Conservation (phyloP, 2,329 filamentous ascomycete genomes). For the Endothia cerciana region DNA sequence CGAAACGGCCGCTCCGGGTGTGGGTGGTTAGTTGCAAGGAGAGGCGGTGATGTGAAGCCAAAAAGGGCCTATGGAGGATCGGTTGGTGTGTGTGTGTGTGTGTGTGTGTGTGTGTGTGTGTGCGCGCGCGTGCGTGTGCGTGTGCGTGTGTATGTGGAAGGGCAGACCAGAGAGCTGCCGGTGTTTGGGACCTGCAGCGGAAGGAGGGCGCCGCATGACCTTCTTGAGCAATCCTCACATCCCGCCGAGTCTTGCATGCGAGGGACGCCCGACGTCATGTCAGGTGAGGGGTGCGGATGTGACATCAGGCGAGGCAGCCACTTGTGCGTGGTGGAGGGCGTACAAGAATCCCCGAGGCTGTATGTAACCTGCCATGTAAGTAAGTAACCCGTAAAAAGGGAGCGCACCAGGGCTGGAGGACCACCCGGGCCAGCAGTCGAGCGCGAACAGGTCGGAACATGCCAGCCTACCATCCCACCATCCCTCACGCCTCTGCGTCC, state of each 20-base stretch:
- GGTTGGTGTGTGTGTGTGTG: too few relatives aligned
- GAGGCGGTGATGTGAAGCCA: background rate
- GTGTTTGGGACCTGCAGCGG: conserved; percentile 2
- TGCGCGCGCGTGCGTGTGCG: too few relatives aligned
- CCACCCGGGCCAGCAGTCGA: too few relatives aligned
- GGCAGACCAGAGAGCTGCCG: background rate
- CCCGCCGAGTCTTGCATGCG: background rate
- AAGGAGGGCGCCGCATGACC: background rate
- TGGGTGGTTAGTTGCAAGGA: background rate
- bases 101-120: too few relatives aligned
- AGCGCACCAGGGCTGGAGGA: background rate
- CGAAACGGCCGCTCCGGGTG: conserved; percentile 1
- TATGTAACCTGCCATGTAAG: too few relatives aligned
- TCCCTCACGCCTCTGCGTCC: background rate
- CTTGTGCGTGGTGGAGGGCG: too few relatives aligned
- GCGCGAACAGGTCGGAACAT: too few relatives aligned
- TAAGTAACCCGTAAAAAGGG: background rate
- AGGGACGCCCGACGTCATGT: background rate
- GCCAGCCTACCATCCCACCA: background rate
- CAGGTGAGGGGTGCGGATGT: background rate
- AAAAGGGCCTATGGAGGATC: background rate
- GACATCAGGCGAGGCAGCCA: too few relatives aligned
- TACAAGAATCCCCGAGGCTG: too few relatives aligned
- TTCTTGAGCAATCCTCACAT: background rate
- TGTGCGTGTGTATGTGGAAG: background rate